These are phyloP conservation scores for Nakazawaea holstii DNA, from an alignment of 805 yeast genomes.

Conservation along the genomic window DNA sequence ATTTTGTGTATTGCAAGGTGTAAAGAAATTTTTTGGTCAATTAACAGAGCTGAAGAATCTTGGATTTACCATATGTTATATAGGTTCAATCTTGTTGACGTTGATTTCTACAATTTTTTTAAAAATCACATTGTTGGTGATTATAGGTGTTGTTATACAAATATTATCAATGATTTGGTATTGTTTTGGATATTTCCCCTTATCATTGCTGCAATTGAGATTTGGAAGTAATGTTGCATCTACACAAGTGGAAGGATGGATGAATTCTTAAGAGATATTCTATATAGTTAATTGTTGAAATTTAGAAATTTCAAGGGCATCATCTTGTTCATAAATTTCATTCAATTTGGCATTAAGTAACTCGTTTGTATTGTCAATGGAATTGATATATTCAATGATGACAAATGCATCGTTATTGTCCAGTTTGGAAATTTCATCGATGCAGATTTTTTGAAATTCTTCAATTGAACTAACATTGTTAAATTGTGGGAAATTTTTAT, in stretches of 20 bases:
- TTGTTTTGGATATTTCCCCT: constrained; percentile 85
- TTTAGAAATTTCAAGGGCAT: constrained; percentile 5
- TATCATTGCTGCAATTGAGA: constrained; percentile 70
- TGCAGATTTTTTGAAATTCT: constrained; percentile 5
- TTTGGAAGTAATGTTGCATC: constrained; percentile 48
- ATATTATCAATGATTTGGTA: constrained; percentile 77
- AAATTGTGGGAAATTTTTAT: constrained; percentile 8
- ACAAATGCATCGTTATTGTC: neutral
- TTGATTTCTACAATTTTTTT: constrained; percentile 61
- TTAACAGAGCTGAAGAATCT: constrained; percentile 65
- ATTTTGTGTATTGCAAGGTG: constrained; percentile 74
- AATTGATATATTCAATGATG: constrained; percentile 5
- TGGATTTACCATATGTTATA: constrained; percentile 67
- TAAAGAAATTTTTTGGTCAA: constrained; percentile 64
- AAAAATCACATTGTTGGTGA: constrained; percentile 62
- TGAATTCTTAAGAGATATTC: constrained; percentile 15
- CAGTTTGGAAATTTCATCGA: constrained; percentile 1
- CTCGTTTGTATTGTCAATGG: neutral
- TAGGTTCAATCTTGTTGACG: constrained; percentile 67
- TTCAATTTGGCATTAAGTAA: constrained; percentile 4
- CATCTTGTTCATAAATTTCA: neutral
- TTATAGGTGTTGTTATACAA: constrained; percentile 66
- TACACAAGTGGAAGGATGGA: constrained; percentile 23
- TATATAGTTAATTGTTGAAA: constrained; percentile 2
- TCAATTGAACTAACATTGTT: neutral